Evolutionary conservation across 164 flowering plant species (phyloP).

Genomic region (Chimonanthus salicifolius): DNA sequence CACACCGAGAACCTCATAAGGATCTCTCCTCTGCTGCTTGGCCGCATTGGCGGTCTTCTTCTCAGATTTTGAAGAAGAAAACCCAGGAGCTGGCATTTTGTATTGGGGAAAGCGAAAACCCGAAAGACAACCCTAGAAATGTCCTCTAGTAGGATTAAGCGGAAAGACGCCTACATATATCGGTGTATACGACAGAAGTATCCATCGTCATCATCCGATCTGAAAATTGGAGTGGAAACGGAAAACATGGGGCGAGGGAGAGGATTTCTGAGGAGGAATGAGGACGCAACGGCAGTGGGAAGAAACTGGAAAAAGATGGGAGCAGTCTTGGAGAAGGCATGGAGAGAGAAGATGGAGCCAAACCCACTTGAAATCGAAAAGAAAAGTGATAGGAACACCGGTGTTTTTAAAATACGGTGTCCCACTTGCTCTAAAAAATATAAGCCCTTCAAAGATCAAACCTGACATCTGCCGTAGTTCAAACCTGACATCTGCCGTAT

Average conservation of each 20-base stretch:
- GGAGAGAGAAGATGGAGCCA: neutral
- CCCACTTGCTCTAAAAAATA: no score
- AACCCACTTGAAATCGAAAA: no score
- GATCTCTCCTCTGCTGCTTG: slow-evolving; percentile 60
- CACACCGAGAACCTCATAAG: slow-evolving; percentile 82
- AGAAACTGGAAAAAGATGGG: neutral
- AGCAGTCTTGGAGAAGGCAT: neutral
- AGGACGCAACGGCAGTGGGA: neutral
- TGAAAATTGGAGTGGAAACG: neutral
- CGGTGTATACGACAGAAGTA: slow-evolving; percentile 7
- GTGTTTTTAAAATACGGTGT: no score
- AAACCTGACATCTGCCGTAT: no score
- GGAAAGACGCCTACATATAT: neutral
- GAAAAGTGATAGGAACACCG: no score
- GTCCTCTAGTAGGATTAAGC: neutral
- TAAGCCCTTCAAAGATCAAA: no score
- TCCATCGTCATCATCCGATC: neutral
- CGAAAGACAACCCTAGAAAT: slow-evolving; percentile 20
- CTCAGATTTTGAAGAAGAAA: slow-evolving; percentile 28
- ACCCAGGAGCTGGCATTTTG: slow-evolving; percentile 47
- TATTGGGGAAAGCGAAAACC: neutral
- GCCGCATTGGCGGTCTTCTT: slow-evolving; percentile 41
- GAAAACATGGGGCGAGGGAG: neutral
- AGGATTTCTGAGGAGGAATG: neutral
- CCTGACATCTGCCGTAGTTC: no score